These are phyloP conservation scores for Garcia nutans DNA, from an alignment of 345 rosid genomes.

Conservation along the genomic window DNA sequence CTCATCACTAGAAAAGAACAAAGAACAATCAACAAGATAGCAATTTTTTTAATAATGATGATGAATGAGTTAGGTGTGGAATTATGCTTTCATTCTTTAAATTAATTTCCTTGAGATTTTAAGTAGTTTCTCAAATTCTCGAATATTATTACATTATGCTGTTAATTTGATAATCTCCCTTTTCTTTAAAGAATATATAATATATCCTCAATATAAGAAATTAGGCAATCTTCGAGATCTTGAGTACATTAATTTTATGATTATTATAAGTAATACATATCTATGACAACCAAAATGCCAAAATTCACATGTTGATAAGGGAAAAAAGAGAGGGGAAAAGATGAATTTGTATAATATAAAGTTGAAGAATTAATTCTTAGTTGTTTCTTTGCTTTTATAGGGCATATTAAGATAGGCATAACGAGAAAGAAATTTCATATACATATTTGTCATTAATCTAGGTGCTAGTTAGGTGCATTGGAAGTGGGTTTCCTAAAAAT, in stretches of 20 bases:
- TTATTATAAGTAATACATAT: neutral
- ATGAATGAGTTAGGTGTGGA: neutral
- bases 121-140: no score
- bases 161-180: neutral
- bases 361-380: neutral
- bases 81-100: constrained; percentile 7
- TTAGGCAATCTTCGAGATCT: neutral
- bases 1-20: constrained; percentile 8
- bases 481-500: neutral
- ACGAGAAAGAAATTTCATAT: neutral
- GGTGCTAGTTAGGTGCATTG: neutral
- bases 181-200: neutral
- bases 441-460: neutral
- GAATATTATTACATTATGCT: no score
- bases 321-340: neutral
- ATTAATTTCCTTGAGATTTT: neutral
- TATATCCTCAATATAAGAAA: no score
- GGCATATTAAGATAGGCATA: neutral
- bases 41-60: neutral
- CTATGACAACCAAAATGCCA: neutral
- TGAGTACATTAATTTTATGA: neutral
- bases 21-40: constrained; percentile 9
- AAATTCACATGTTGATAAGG: neutral
- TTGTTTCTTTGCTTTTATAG: neutral
- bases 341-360: neutral